Percentiles rank a stretch among this genome's conserved stretches.
Conservation (phyloP, 2,329 filamentous ascomycete genomes). For the Colletotrichum noveboracense region DNA sequence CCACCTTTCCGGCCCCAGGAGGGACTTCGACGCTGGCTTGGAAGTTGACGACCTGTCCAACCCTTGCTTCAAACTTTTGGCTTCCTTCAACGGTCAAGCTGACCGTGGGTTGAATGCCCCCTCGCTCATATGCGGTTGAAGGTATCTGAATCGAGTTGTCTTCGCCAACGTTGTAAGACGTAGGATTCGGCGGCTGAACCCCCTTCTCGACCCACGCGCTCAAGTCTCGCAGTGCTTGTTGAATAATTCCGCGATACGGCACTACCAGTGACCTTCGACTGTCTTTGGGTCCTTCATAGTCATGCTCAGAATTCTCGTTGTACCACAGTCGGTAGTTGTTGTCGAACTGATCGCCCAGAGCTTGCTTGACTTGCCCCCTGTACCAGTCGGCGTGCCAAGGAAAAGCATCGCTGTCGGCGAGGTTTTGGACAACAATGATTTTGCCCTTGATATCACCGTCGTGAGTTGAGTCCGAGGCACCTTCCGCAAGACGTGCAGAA, state of each 20-base stretch:
- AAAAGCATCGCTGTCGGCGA: constrained; percentile 25
- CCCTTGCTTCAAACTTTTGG: neutral
- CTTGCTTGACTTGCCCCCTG: constrained; percentile 9
- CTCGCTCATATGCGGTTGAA: neutral
- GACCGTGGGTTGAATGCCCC: constrained; percentile 25
- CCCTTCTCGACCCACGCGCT: constrained; percentile 24
- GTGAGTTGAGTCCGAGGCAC: neutral
- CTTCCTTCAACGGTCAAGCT: neutral
- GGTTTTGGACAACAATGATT: constrained; percentile 26
- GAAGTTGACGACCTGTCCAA: constrained; percentile 6
- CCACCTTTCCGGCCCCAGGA: constrained; percentile 11
- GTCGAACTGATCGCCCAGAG: constrained; percentile 5
- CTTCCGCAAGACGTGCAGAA: neutral
- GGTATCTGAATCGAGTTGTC: constrained; percentile 21
- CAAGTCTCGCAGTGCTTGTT: constrained; percentile 26
- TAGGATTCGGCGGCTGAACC: neutral
- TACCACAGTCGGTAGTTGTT: constrained; percentile 26
- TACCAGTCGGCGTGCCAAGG: constrained; percentile 31
- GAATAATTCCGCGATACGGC: constrained; percentile 16
- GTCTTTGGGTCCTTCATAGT: neutral
- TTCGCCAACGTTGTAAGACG: neutral
- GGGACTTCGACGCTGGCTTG: neutral
- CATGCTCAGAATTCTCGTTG: constrained; percentile 25
- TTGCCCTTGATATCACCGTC: constrained; percentile 23
- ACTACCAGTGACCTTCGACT: neutral